Percentiles rank a stretch among this genome's conserved stretches.
These are phyloP conservation scores for Blastobotrys chiropterorum DNA, from an alignment of 805 yeast species.

Conservation along the genomic window DNA sequence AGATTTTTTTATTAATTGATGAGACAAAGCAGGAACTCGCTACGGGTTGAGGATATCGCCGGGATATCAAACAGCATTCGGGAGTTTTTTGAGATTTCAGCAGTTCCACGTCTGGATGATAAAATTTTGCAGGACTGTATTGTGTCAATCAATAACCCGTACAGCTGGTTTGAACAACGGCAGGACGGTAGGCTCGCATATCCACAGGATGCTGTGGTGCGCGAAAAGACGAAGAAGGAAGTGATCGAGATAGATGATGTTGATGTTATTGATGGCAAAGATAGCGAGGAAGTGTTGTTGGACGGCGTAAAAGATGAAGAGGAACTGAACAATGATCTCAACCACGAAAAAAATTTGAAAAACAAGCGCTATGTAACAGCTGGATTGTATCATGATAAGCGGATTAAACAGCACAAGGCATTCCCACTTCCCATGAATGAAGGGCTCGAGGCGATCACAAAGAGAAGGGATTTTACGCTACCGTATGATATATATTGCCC, in stretches of 20 bases:
- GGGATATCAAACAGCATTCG: not conserved
- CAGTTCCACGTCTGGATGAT: slow-evolving; percentile 1
- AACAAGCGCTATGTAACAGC: slow-evolving; percentile 7
- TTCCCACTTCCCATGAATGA: slow-evolving; percentile 9
- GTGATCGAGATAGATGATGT: not conserved
- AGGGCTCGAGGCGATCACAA: slow-evolving; percentile 5
- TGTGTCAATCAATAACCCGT: not conserved
- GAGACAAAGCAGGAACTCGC: not conserved
- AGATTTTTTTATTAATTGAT: too few species aligned
- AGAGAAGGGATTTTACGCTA: slow-evolving; percentile 24
- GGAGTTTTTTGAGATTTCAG: not conserved
- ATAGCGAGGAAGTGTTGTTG: slow-evolving; percentile 4
- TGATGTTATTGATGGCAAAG: slow-evolving; percentile 8
- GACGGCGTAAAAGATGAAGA: slow-evolving; percentile 7
- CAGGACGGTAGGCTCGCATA: not conserved
- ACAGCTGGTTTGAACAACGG: not conserved
- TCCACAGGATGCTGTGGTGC: not conserved
- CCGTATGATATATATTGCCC: slow-evolving; percentile 36
- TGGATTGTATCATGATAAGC: slow-evolving; percentile 7
- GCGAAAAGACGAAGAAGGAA: slow-evolving; percentile 2
- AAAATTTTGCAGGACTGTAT: slow-evolving; percentile 5
- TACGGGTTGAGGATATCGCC: not conserved
- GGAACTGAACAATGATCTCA: not conserved
- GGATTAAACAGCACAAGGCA: slow-evolving; percentile 1
- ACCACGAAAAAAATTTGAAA: slow-evolving; percentile 1